Base-by-base conservation (phyloP, 257 asterid species). In the Schizonepeta tenuifolia region DNA sequence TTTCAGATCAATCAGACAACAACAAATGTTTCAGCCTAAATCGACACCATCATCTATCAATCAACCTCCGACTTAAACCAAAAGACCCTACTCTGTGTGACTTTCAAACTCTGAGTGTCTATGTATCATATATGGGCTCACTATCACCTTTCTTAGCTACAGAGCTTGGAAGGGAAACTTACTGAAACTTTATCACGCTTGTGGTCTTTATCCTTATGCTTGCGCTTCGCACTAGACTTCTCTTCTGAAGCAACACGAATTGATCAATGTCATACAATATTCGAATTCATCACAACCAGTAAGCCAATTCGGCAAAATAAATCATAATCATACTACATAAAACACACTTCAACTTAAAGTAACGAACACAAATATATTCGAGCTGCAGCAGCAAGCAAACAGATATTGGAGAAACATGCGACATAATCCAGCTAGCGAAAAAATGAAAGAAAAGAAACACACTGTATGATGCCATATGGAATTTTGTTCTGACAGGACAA, bases 171-270 rank as follows among this genome's bases (percentile, higher is more conserved):
- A 44, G 57, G 59, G 70, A 55, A 78, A 83, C 99, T 86, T 75
- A 93, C 98, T 10, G 78, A 70, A 53, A 61, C 41, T 59, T 46
- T 79, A 44, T 72, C 79, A 62, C 60, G 88, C 81, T 84, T 91
- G 60, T 51, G 87, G 73, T 74, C 73, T 81, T 84, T 84, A 72
- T 74, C 73, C 79, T 84, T 84, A 78, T 80, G 86, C 76, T 82
- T 82, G 40, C 74, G 89, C 88, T 87, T 91, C 70, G 74, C 87
- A 46, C 81, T 76, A 2, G 89, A 84, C 83, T 88, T 86, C 77
- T 83, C 81, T 65, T 82, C 97, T 94, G 87, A 70, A 80, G 41
- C 71, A 77, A 78, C 43, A 55, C 9, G 73, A 80, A 65, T n/a
- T 31, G n/a, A 49, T 64, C 76, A 78, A 63, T 20, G 40, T 44